Conservation (phyloP, 768 basidiomycete species). For the Tricholoma matsutake region DNA sequence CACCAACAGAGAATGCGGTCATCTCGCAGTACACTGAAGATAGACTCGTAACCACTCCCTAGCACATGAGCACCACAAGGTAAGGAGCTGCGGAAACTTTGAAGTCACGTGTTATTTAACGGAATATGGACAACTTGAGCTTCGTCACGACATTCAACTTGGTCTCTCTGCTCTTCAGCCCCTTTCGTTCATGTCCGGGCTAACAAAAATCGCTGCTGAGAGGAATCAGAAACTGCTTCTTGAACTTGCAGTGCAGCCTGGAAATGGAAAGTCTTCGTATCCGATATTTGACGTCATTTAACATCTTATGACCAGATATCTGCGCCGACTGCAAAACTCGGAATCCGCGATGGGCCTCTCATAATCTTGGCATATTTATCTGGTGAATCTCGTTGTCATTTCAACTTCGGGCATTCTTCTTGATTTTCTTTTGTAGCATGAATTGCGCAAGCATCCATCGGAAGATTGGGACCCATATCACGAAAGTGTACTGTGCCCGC, state of each 20-base stretch:
- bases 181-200: constrained; percentile 28
- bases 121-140: not conserved
- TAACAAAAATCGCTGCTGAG: constrained; percentile 61
- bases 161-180: not conserved
- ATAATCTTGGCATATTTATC: constrained; percentile 86
- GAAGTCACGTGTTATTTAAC: not conserved
- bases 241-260: constrained; percentile 68
- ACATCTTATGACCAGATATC: constrained; percentile 47
- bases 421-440: constrained; percentile 43
- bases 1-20: too few species aligned
- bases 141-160: not conserved
- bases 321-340: constrained; percentile 93
- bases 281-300: constrained; percentile 11
- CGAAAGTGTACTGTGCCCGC: constrained; percentile 70
- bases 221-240: constrained; percentile 63
- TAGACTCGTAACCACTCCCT: too few species aligned
- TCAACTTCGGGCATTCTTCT: not conserved
- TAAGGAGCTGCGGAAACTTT: not conserved
- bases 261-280: constrained; percentile 62
- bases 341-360: constrained; percentile 85
- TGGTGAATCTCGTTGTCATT: constrained; percentile 47
- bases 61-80: too few species aligned
- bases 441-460: constrained; percentile 90
- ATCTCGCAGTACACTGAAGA: too few species aligned
- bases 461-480: constrained; percentile 91